Evolutionary conservation across 2,329 filamentous ascomycete genomes (phyloP).

Genomic region (Venturia pyrina): DNA sequence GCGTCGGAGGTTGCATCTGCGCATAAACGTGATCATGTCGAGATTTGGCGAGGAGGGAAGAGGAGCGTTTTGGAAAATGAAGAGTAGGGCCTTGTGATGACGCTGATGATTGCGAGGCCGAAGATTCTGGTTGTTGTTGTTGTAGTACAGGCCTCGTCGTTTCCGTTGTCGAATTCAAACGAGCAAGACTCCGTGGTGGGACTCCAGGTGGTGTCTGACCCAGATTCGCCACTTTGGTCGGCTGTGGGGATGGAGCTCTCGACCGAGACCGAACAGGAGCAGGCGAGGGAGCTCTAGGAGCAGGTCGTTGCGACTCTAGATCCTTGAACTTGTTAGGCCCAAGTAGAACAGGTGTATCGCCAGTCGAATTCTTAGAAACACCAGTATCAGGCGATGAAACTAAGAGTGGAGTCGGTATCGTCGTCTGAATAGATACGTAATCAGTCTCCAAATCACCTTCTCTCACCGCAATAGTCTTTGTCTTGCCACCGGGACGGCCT

Average conservation of each 20-base stretch:
- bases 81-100: background rate
- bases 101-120: background rate
- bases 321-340: background rate
- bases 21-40: background rate
- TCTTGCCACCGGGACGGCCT: background rate
- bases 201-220: background rate
- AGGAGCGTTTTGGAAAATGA: background rate
- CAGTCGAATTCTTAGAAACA: background rate
- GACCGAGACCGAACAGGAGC: background rate
- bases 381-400: background rate
- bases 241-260: background rate
- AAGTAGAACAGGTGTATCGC: background rate
- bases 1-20: background rate
- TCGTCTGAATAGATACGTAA: background rate
- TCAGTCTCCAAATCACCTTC: background rate
- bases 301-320: background rate
- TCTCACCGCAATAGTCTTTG: conserved; percentile 1
- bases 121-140: background rate
- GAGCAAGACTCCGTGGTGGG: background rate
- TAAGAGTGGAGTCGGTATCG: background rate
- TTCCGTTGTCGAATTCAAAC: background rate
- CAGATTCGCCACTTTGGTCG: no score
- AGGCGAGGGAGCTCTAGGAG: background rate
- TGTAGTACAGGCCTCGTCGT: background rate
- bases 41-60: background rate